These are phyloP conservation scores for Pyrus communis DNA, from an alignment of 306 rosid species.

Conservation along the genomic window DNA sequence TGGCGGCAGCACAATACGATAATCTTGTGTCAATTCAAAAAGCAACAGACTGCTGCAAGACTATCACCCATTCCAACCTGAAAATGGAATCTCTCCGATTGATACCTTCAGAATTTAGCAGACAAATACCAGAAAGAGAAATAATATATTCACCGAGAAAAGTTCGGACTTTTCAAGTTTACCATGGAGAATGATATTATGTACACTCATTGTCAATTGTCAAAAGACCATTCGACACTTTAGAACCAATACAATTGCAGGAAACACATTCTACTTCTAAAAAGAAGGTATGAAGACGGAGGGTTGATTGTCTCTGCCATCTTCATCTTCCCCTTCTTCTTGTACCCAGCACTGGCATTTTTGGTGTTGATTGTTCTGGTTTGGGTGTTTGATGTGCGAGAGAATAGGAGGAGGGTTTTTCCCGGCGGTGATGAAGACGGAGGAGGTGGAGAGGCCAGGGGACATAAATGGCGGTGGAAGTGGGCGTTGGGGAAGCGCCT, in stretches of 20 bases:
- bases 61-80: conserved; percentile 99
- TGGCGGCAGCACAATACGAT: conserved; percentile 81
- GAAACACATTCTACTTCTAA: too few species aligned
- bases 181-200: not conserved
- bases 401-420: not conserved
- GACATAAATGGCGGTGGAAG: conserved; percentile 3
- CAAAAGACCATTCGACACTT: not conserved
- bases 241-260: not conserved
- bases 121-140: not conserved
- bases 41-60: conserved; percentile 95
- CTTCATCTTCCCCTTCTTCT: too few species aligned
- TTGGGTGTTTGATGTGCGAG: not conserved
- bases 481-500: conserved; percentile 23
- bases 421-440: conserved; percentile 3
- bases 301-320: not conserved
- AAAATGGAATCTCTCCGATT: conserved; percentile 24
- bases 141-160: not conserved
- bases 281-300: too few species aligned
- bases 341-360: not conserved
- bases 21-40: conserved; percentile 93
- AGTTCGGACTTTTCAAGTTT: not conserved
- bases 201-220: not conserved
- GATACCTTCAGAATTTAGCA: not conserved
- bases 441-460: conserved; percentile 19
- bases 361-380: not conserved